These are phyloP conservation scores for Salvia hispanica DNA, from an alignment of 257 asterid species.

Conservation along the genomic window DNA sequence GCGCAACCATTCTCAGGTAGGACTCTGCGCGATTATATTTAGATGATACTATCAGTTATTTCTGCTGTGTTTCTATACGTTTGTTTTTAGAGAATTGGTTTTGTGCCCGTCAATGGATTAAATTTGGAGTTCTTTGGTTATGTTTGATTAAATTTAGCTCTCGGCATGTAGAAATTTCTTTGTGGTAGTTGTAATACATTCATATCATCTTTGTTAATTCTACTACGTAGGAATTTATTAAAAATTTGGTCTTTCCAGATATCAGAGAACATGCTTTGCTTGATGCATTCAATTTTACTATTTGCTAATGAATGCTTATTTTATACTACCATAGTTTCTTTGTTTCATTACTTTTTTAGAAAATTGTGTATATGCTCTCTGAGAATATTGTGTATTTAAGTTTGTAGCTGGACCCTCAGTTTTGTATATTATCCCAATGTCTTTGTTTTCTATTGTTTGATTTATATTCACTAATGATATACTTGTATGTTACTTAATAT, in stretches of 20 bases:
- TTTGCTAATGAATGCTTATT: neutral
- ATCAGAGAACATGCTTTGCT: neutral
- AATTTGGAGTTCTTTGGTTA: slow-evolving; percentile 19
- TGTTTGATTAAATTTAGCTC: neutral
- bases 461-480: slow-evolving; percentile 8
- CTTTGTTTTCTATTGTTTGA: neutral
- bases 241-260: neutral
- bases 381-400: neutral
- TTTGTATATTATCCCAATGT: slow-evolving; percentile 6
- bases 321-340: neutral
- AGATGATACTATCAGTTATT: neutral
- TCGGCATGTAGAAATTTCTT: neutral
- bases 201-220: neutral
- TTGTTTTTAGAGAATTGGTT: slow-evolving; percentile 5
- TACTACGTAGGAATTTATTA: neutral
- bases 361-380: neutral
- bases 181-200: neutral
- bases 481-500: neutral
- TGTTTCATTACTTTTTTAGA: neutral
- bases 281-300: neutral
- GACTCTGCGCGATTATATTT: neutral
- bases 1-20: slow-evolving; percentile 92
- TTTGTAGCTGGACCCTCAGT: neutral
- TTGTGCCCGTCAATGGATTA: slow-evolving; percentile 4
- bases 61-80: neutral